Conservation (phyloP, 257 asterid species). For the Plantago ovata region DNA sequence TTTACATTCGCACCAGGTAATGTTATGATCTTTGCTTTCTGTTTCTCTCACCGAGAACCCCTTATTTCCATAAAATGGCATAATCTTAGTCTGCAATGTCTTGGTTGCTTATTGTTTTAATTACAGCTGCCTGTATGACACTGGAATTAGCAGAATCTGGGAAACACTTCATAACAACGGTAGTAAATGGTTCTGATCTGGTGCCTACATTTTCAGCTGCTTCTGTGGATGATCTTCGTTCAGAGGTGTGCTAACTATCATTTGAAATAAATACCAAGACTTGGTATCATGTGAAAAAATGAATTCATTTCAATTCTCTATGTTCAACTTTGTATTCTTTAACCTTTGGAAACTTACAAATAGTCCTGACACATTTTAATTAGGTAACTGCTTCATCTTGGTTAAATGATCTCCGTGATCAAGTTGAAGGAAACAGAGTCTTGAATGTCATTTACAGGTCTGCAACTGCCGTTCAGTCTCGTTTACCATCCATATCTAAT, state of each 20-base stretch:
- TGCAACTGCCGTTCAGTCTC: constrained; percentile 84
- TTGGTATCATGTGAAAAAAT: constrained; percentile 9
- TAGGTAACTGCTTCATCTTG: constrained; percentile 91
- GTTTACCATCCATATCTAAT: constrained; percentile 70
- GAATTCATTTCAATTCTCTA: not conserved
- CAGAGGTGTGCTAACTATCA: constrained; percentile 55
- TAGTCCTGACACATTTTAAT: constrained; percentile 8
- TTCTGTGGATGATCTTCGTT: constrained; percentile 89
- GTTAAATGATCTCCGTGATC: constrained; percentile 83
- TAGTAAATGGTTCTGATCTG: constrained; percentile 91
- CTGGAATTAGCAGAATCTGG: constrained; percentile 99
- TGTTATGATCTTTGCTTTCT: not conserved
- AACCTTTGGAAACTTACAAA: constrained; percentile 16
- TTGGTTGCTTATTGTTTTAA: constrained; percentile 15
- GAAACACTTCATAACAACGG: constrained; percentile 62
- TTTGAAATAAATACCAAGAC: not conserved
- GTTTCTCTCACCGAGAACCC: constrained; percentile 3
- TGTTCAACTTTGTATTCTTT: not conserved
- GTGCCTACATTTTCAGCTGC: constrained; percentile 99
- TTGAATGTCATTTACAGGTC: constrained; percentile 68
- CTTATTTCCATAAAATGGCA: not conserved
- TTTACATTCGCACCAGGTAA: constrained; percentile 97
- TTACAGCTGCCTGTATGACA: constrained; percentile 97
- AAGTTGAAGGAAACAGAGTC: constrained; percentile 70
- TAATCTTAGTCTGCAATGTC: not conserved